phyloP scores from a whole-genome alignment of 2,329 filamentous ascomycete genomes.

The Pseudogymnoascus sp. region DNA sequence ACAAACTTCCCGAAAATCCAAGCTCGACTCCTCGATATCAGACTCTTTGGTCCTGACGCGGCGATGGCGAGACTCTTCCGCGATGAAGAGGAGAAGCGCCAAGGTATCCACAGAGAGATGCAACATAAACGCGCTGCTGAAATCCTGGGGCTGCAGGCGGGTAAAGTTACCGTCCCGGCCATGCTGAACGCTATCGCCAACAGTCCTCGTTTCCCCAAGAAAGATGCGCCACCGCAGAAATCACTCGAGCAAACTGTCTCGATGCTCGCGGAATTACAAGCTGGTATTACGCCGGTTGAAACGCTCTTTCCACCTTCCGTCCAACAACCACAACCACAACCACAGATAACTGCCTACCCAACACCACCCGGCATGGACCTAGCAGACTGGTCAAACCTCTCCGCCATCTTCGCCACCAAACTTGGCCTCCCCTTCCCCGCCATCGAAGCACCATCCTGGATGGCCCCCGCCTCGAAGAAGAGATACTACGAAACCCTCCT shows the following conservation, averaged over 20 bases:
- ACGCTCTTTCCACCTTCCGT: background rate
- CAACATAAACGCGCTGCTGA: background rate
- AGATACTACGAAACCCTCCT: background rate
- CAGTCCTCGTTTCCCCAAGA: background rate
- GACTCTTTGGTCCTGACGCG: constrained; percentile 24
- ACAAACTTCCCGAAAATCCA: constrained; percentile 22
- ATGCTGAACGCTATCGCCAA: background rate
- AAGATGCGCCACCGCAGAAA: background rate
- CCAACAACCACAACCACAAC: too few relatives aligned
- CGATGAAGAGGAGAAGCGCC: constrained; percentile 16
- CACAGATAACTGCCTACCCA: too few relatives aligned
- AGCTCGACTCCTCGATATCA: constrained; percentile 25
- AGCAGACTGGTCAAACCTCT: constrained; percentile 18
- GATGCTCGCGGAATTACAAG: background rate
- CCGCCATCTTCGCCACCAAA: constrained; percentile 30
- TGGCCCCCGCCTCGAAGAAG: constrained; percentile 24
- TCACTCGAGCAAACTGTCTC: background rate
- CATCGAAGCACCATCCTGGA: constrained; percentile 45
- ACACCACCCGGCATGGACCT: constrained; percentile 15
- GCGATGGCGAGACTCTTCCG: constrained; percentile 18
- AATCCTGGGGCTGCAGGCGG: background rate
- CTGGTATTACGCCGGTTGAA: background rate
- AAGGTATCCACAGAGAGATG: background rate
- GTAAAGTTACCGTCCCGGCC: background rate
- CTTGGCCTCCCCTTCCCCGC: constrained; percentile 42